A percentile compares a stretch with the other conserved stretches of the same genome.
Conservation (phyloP, 805 yeast genomes). For the Kazachstania kunashirensis region DNA sequence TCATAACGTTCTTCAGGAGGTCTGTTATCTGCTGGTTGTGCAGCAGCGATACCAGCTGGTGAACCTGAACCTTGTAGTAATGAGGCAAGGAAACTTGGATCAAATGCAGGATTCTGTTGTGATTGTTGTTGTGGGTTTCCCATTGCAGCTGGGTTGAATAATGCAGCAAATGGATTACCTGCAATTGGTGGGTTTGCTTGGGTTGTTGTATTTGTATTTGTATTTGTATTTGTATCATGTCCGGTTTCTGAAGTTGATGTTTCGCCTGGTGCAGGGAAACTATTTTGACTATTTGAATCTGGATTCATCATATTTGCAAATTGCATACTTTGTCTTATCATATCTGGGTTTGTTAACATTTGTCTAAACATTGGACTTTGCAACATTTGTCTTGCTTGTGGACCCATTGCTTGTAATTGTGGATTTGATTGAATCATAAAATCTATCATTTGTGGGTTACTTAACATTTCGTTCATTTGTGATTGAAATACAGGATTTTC, state of each 20-base stretch:
- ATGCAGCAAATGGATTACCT: constrained; percentile 39
- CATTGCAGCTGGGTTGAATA: constrained; percentile 12
- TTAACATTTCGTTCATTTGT: constrained; percentile 68
- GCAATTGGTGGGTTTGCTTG: constrained; percentile 22
- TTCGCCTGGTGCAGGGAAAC: constrained; percentile 44
- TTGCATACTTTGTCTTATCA: constrained; percentile 73
- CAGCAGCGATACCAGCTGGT: constrained; percentile 15
- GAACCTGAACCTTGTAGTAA: constrained; percentile 24
- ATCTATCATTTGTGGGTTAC: constrained; percentile 84
- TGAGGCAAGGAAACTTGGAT: constrained; percentile 39
- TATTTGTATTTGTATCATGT: constrained; percentile 4
- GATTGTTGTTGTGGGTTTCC: constrained; percentile 7
- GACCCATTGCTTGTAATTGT: constrained; percentile 77
- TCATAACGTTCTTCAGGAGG: constrained; percentile 78
- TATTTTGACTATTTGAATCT: constrained; percentile 16
- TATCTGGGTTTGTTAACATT: constrained; percentile 73
- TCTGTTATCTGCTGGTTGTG: constrained; percentile 40
- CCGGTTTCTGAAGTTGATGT: constrained; percentile 20
- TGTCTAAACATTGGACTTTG: constrained; percentile 77
- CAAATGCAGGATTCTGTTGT: constrained; percentile 32
- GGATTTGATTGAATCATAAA: constrained; percentile 75
- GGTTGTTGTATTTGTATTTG: constrained; percentile 11
- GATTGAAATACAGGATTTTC: constrained; percentile 75
- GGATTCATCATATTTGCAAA: constrained; percentile 46
- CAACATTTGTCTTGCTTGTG: constrained; percentile 75